phyloP scores from a whole-genome alignment of 805 yeast species.

The Clavispora phyllophila region DNA sequence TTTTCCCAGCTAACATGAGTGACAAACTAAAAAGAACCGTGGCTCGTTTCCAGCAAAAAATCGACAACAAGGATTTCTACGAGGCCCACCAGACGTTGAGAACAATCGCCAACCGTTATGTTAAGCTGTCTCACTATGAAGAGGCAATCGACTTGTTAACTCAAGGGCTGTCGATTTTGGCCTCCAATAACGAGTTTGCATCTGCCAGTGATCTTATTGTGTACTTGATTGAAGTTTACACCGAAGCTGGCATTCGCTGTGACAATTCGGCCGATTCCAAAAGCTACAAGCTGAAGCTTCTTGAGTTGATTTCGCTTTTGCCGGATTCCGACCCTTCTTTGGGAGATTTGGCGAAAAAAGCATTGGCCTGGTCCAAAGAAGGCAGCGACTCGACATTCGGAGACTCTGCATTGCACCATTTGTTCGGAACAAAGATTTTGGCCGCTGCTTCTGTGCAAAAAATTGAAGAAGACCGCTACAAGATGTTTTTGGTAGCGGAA shows the following conservation, averaged over 20 bases:
- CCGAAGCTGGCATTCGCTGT: conserved; percentile 36
- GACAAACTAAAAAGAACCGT: conserved; percentile 54
- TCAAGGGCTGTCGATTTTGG: conserved; percentile 64
- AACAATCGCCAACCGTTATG: conserved; percentile 82
- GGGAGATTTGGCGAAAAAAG: conserved; percentile 60
- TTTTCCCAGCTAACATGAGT: conserved; percentile 8
- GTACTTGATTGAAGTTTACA: conserved; percentile 69
- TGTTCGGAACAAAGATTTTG: conserved; percentile 64
- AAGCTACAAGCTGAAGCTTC: conserved; percentile 41
- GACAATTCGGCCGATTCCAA: conserved; percentile 24
- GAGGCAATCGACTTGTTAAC: conserved; percentile 73
- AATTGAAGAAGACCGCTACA: conserved; percentile 25
- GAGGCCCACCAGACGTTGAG: conserved; percentile 95
- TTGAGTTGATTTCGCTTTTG: conserved; percentile 43
- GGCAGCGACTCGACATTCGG: conserved; percentile 47
- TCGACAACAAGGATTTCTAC: conserved; percentile 71
- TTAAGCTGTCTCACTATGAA: conserved; percentile 57
- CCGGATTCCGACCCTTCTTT: conserved; percentile 45
- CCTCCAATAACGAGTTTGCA: conserved; percentile 68
- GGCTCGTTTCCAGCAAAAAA: conserved; percentile 62
- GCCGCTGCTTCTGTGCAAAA: conserved; percentile 22
- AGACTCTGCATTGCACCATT: conserved; percentile 68
- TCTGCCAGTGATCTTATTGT: conserved; percentile 73
- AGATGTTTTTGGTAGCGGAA: conserved; percentile 62
- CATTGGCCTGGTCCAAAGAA: conserved; percentile 61